A percentile compares a stretch with the other conserved stretches of the same genome.
Evolutionary conservation across 306 rosid species (phyloP).

Genomic region (Rosa persica): DNA sequence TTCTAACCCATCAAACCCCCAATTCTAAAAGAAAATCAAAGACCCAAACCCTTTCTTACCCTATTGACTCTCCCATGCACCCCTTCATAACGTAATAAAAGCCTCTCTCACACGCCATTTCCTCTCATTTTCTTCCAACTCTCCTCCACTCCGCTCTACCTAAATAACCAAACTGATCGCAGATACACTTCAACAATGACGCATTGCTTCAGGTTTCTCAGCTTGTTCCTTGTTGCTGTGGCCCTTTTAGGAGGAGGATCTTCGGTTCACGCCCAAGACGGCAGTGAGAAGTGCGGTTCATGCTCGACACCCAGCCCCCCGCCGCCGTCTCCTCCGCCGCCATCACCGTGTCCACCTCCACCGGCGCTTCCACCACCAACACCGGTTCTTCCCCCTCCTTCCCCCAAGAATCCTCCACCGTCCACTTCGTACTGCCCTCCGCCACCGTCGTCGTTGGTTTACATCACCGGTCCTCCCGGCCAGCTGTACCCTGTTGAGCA

Average conservation of each 20-base stretch:
- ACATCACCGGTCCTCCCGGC: slow-evolving; percentile 52
- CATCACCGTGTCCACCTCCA: slow-evolving; percentile 14
- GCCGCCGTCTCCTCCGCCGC: slow-evolving; percentile 14
- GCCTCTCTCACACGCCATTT: background rate
- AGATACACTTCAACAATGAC: background rate
- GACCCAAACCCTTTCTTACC: background rate
- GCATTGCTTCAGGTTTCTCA: slow-evolving; percentile 6
- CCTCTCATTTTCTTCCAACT: background rate
- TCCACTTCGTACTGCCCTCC: slow-evolving; percentile 29
- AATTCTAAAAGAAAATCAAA: background rate
- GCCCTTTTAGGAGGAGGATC: background rate
- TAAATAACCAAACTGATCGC: background rate
- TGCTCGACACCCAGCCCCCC: slow-evolving; percentile 29
- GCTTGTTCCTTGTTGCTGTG: slow-evolving; percentile 20
- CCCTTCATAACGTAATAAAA: slow-evolving; percentile 9
- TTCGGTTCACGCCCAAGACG: background rate
- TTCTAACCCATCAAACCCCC: background rate
- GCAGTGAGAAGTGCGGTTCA: slow-evolving; percentile 25
- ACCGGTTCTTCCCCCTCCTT: slow-evolving; percentile 7
- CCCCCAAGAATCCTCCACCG: slow-evolving; percentile 28
- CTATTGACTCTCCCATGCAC: background rate
- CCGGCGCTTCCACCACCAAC: slow-evolving; percentile 8
- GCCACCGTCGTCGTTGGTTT: slow-evolving; percentile 26
- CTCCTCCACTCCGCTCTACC: background rate
- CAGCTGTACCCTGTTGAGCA: slow-evolving; percentile 36